Base-by-base conservation (phyloP, 2,329 filamentous ascomycete genomes). In the Claviceps purpurea region DNA sequence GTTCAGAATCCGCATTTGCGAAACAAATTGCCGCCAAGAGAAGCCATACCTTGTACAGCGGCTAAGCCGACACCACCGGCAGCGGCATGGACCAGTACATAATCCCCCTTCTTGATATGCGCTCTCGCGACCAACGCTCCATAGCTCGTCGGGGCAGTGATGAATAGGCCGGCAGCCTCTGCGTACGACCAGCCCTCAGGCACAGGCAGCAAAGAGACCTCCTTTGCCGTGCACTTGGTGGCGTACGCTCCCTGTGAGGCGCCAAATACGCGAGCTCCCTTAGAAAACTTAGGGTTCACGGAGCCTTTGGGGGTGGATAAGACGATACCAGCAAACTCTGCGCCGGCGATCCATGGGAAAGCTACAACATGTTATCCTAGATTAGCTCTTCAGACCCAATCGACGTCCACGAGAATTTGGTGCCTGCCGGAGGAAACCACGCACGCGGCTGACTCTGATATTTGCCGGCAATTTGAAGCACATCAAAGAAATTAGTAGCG, bases 401-500 rank as follows among this genome's bases (percentile, higher is more conserved):
- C 3, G 5, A 13, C 26, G 4, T 48, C 43, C 18, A 5, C 3
- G 6, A 3, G 30, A 20, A 5, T 43, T 13, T 22, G 45, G 30
- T 20, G n/a, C 10, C 42, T 42, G 22, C 38, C n/a, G 5, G 22
- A 20, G 24, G 34, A 34, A 49, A 39, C 16, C 3, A 56, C 71
- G 34, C 67, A 79, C 76, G 81, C 0, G 89, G 89, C 62, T 96
- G 90, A 65, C 88, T 78, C 65, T 97, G 91, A 70, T 97, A 97
- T 78, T 94, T 95, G 52, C 91, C 91, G 63, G 89, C 85, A 63
- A 96, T 89, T 65, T 97, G 91, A 51, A 97, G 81, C 53, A 95
- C 85, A 67, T 97, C 91, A 73, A 96, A 97, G 78, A 97, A 97
- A 72, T 97, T 97, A 62, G 88, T 87, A 20, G 89, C 91, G 0